These are phyloP conservation scores for Boletus reticulatus DNA, from an alignment of 768 basidiomycete species.

Conservation along the genomic window DNA sequence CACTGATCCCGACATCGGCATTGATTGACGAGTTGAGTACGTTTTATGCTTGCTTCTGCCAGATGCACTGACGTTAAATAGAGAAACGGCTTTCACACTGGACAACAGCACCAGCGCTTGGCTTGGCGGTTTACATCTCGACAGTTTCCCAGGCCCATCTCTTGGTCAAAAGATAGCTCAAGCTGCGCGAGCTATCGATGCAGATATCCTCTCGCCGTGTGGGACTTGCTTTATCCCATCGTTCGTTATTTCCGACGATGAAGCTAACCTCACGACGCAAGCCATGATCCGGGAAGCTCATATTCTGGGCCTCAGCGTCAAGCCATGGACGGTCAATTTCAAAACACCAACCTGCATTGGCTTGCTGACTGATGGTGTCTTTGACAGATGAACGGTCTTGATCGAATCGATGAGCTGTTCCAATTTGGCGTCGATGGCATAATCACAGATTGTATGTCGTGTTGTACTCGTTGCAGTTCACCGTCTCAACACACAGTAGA, in stretches of 20 bases:
- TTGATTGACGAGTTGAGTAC: conserved; percentile 61
- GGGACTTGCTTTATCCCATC: conserved; percentile 41
- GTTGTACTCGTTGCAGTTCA: not conserved
- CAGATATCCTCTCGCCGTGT: conserved; percentile 63
- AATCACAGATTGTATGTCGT: conserved; percentile 62
- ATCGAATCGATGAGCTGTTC: conserved; percentile 57
- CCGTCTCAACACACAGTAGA: conserved; percentile 29
- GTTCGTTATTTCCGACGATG: conserved; percentile 42
- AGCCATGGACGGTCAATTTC: conserved; percentile 69
- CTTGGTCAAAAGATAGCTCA: conserved; percentile 58
- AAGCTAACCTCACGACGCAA: conserved; percentile 59
- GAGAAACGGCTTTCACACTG: conserved; percentile 40
- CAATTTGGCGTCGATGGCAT: conserved; percentile 69
- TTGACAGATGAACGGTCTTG: conserved; percentile 57
- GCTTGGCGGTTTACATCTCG: conserved; percentile 65
- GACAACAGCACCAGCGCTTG: conserved; percentile 54
- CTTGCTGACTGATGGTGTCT: not conserved
- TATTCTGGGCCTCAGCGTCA: conserved; percentile 56
- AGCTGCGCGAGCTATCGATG: conserved; percentile 64
- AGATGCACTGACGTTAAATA: conserved; percentile 14
- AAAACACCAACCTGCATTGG: not conserved
- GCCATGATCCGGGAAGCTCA: conserved; percentile 71
- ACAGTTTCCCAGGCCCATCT: conserved; percentile 61
- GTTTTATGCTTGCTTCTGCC: not conserved
- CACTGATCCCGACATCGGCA: conserved; percentile 56